A percentile compares a stretch with the other conserved stretches of the same genome.
Evolutionary conservation across 257 asterid species (phyloP).

Genomic region (Rhazya stricta): DNA sequence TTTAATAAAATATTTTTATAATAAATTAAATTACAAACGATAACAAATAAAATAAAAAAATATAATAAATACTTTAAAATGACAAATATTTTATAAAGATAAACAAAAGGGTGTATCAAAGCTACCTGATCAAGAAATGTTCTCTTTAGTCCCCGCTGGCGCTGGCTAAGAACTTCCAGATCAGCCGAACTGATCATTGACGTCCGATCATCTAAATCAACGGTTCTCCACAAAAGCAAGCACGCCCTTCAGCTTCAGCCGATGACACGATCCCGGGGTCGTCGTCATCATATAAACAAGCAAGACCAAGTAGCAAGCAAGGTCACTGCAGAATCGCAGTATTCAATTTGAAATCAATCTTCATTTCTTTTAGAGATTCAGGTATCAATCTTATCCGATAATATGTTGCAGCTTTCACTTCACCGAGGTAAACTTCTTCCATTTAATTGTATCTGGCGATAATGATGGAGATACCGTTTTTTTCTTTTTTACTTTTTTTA

Average conservation of each 20-base stretch:
- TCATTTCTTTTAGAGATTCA: neutral
- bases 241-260: neutral
- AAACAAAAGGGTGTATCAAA: too few relatives aligned
- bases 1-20: too few relatives aligned
- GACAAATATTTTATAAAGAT: too few relatives aligned
- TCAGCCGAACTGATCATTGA: too few relatives aligned
- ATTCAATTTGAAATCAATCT: neutral
- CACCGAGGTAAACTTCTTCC: neutral
- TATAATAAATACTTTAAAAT: too few relatives aligned
- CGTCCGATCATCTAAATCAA: neutral
- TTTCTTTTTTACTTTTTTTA: too few relatives aligned
- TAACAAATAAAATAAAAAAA: too few relatives aligned
- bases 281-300: neutral
- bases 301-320: neutral
- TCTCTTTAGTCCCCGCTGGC: neutral
- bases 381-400: neutral
- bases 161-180: neutral
- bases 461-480: neutral
- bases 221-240: neutral
- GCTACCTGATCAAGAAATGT: too few relatives aligned
- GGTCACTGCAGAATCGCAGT: neutral
- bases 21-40: too few relatives aligned
- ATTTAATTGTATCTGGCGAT: neutral
- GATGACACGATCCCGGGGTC: neutral
- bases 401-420: neutral